Evolutionary conservation across 371 early-diverging fungal species (phyloP), one percentile per base, ranked within the genome.

Genomic region (Haplosporangium sp.): DNA sequence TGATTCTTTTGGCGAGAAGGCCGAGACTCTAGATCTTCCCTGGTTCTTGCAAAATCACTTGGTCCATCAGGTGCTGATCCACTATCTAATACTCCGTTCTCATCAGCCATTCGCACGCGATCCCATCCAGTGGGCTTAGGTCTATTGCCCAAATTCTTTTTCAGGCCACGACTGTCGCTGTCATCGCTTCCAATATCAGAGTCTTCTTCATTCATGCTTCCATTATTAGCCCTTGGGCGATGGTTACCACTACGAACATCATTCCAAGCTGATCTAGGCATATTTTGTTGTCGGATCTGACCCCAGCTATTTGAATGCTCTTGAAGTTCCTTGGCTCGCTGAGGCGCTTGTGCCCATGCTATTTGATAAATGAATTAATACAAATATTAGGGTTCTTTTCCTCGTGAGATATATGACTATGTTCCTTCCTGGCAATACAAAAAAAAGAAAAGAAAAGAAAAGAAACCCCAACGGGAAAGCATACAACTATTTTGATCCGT

Each of bases 321-420:
- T 7, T 71, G 70, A 8, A 79, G 19, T 35, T 79, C 79, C 35
- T 69, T 70, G 2, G 71, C 71, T n/a, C 64, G 63, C 38, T 79
- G 70, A n/a, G 73, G 65, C 17, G 57, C 79, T 8, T 74, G 63
- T 10, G 74, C 42, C 79, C 79, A 79, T 37, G 77, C 77, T 77
- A 67, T 27, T 27, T 27, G 27, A 27, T 27, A 27, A 27, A 27
- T 27, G 27, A 27, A 27, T 27, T 27, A 27, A 27, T 27, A 0
- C 27, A 27, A 27, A 27, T 27, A 27, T 27, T 27, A 27, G 27
- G 0, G 1, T 27, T 27, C 27, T 27, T 27, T 27, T 27, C 27
- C 27, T 27, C 27, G 1, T 1, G 27, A 27, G 27, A 27, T 27
- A 27, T 27, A 27, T 27, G 27, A 27, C 27, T 27, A 27, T 27